Conservation (phyloP, 176 grass and related monocot genomes). For the Oryza meridionalis region DNA sequence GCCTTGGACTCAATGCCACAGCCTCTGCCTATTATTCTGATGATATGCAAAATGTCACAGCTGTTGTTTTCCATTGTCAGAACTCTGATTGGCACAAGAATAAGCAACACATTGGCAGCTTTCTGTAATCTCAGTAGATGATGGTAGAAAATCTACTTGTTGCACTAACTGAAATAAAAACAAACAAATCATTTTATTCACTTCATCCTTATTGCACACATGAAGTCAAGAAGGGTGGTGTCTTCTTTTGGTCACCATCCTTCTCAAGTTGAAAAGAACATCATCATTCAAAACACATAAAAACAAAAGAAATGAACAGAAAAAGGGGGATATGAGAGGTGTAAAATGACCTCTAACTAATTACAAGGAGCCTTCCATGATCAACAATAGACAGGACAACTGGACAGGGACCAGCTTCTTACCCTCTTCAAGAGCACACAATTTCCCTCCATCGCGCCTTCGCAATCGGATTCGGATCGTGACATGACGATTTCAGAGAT, state of each 20-base stretch:
- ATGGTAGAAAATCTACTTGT: not conserved
- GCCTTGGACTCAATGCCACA: not conserved
- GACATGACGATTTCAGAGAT: conserved; percentile 23
- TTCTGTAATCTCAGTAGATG: not conserved
- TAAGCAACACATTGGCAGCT: not conserved
- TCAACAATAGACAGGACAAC: conserved; percentile 21
- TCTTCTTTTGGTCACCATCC: conserved; percentile 44
- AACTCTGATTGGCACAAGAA: not conserved
- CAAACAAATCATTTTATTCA: conserved; percentile 40
- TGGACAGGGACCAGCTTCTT: conserved; percentile 28
- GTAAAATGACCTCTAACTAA: conserved; percentile 30
- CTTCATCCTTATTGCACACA: conserved; percentile 47
- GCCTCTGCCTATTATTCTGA: too few relatives aligned
- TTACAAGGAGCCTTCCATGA: conserved; percentile 34
- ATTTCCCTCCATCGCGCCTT: conserved; percentile 3
- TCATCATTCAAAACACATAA: not conserved
- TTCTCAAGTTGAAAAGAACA: conserved; percentile 16
- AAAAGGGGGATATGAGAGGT: not conserved
- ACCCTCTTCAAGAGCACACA: conserved; percentile 8
- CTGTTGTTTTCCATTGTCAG: not conserved
- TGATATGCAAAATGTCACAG: too few relatives aligned
- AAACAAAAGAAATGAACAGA: not conserved
- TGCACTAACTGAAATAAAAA: conserved; percentile 6
- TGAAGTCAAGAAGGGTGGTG: conserved; percentile 28
- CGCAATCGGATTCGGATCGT: conserved; percentile 1